Conservation (phyloP, 371 early-diverging fungal species). For the Vairimorpha necatrix region DNA sequence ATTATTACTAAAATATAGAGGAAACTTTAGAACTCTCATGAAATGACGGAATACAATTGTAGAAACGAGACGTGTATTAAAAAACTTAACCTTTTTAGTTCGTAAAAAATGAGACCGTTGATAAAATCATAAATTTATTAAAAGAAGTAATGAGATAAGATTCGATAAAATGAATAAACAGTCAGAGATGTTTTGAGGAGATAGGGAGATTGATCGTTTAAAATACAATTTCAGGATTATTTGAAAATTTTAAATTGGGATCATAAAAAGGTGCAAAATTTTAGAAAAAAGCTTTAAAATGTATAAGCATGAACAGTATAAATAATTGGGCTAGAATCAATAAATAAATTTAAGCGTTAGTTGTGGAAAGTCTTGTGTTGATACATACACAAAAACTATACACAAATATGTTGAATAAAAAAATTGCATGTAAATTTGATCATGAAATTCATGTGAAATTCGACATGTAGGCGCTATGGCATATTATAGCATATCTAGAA, state of each 20-base stretch:
- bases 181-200: not conserved
- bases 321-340: too few relatives aligned
- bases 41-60: not conserved
- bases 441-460: too few relatives aligned
- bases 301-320: too few relatives aligned
- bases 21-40: not conserved
- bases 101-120: not conserved
- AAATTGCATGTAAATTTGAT: too few relatives aligned
- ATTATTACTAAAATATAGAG: not conserved
- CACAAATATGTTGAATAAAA: too few relatives aligned
- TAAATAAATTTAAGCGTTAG: too few relatives aligned
- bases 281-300: too few relatives aligned
- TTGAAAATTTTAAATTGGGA: not conserved
- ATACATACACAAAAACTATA: too few relatives aligned
- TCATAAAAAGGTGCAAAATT: not conserved
- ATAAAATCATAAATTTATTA: not conserved
- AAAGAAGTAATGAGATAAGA: not conserved
- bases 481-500: too few relatives aligned
- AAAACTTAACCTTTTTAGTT: not conserved
- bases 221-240: not conserved
- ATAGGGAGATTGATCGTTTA: not conserved
- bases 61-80: not conserved
- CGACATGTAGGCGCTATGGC: too few relatives aligned
- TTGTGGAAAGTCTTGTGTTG: too few relatives aligned
- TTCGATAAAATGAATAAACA: not conserved